Evolutionary conservation across 75 land plant species (phyloP), one percentile per base, ranked within the genome.

Genomic region (Chamaecyparis obtusa): DNA sequence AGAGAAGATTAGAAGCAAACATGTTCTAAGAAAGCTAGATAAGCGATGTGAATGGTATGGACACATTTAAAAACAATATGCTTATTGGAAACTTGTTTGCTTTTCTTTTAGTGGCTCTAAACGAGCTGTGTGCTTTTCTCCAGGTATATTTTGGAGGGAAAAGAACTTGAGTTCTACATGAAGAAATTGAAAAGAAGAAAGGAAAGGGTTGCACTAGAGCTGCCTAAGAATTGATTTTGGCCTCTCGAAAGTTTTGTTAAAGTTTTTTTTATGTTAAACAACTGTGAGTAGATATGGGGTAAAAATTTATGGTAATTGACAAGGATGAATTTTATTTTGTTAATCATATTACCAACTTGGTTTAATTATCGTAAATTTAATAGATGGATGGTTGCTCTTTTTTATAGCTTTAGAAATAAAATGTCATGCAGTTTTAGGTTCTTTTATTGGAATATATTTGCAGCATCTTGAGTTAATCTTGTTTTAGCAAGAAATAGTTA

Each of bases 1-100:
- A 78, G 97, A 95, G 81, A 88, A 91, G n/a, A 93, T 92, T 88
- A 91, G 92, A 87, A 95, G 96, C 84, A 93, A 88, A 72, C 92
- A 91, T 88, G 92, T 94, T 8, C 5, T 69, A 51, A 89, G 91
- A 75, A 95, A 95, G 89, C 24, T 95, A 3, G 92, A 92, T 46
- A 91, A 93, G 88, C 92, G 96, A 44, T 88, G 87, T 19, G 85
- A 90, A 74, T 92, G 95, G 95, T 95, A 89, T 39, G 93, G 75
- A 30, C 43, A 16, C 32, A 76, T 82, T 16, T 83, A 16, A 43
- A 8, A 32, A n/a, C 49, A 27, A 39, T 32, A 44, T 41, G 83
- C 3, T 35, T 21, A 24, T 21, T 82, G 9, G 44, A 24, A 32
- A 30, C 41, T 24, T 32, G 11, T 1, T 82, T 36, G 21, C 3